Evolutionary conservation across 2,329 filamentous ascomycete genomes (phyloP), one percentile per base, ranked within the genome.

Genomic region (Neofusicoccum sp.): DNA sequence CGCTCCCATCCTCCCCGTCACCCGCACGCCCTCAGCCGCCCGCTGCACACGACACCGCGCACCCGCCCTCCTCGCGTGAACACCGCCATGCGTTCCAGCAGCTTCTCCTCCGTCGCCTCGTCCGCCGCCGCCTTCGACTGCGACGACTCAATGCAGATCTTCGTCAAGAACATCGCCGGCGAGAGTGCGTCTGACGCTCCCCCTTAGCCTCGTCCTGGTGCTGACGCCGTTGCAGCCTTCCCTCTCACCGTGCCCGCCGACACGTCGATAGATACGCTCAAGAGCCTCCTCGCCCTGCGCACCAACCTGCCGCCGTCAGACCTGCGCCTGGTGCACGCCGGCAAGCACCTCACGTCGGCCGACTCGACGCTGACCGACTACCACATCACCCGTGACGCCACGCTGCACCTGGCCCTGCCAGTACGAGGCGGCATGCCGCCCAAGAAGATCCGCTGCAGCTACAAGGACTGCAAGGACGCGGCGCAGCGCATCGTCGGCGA

Each of bases 401-500:
- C 82, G 4, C 74, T 86, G 36, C 79, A 85, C 76, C 77, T 86
- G 66, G 80, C 82, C 0, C 73, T 85, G 28, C 85, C 86, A 48
- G 78, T 88, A 69, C 85, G 85, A 66, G 79, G 81, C 66, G 80
- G 80, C 65, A 74, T 78, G 75, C 85, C 89, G 67, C 84, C 88
- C 66, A 91, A 89, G 81, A 92, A 91, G 84, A 87, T 90, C 70
- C 89, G 91, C 71, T 98, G 95, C 84, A 89, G 85, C 68, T 93
- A 91, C 82, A 93, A 94, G 79, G 89, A 93, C 70, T 98, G 95
- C 87, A 92, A 88, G 75, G 89, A 92, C 71, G 85, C 86, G 34
- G 93, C 93, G 14, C 93, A 97, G 78, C 89, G 92, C 68, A 97
- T 99, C 73, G 91, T 97, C 64, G 95, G 95, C 61, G 94, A 98